Base-by-base conservation (phyloP, 1,139 yeast species). In the Sugiyamaella neomexicana region DNA sequence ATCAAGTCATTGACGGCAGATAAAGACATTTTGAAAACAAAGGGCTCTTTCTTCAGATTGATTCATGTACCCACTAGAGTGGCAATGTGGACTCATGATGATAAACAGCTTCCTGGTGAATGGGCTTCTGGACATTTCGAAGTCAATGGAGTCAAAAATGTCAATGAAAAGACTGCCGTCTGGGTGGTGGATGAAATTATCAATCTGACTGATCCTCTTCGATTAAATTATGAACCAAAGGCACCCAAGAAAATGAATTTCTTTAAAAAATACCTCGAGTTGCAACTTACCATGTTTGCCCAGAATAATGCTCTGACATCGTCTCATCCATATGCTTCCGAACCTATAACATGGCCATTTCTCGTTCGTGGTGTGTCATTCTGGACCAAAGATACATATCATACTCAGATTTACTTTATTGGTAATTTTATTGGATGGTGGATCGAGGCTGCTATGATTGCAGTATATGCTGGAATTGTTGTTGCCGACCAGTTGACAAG, bases 351-450 rank as follows among this genome's bases (percentile, higher is more conserved):
- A 6, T 93, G 99, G 99, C 99, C 99, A n/a, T 79, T 89, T 62
- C 81, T 95, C 46, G 72, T 86, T 54, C 81, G 89, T 12, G 99
- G 99, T 62, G 97, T 93, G 31, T 89, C 97, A 1, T 93, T 93
- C 79, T 93, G 98, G 97, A 90, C 95, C 46, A 84, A 89, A 58
- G 82, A 83, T 58, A 76, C 73, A 2, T 68, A 68, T 56, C 65
- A 66, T 12, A 71, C 77, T 25, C 99, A 95, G 72, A 90, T 93
- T 55, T 95, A 85, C 73, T 89, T 93, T 72, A 76, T 86, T 55
- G 99, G 99, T 59, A 93, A 95, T 72, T 79, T 89, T 55, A 73
- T 89, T 62, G 99, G 97, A 10, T 95, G 95, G 86, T 89, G 96
- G 95, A 69, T 89, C 54, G 90, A 90, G 72, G 83, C 85, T 31